Evolutionary conservation across 768 basidiomycete genomes (phyloP), one percentile per base, ranked within the genome.

Genomic region (Tylopilus balloui): DNA sequence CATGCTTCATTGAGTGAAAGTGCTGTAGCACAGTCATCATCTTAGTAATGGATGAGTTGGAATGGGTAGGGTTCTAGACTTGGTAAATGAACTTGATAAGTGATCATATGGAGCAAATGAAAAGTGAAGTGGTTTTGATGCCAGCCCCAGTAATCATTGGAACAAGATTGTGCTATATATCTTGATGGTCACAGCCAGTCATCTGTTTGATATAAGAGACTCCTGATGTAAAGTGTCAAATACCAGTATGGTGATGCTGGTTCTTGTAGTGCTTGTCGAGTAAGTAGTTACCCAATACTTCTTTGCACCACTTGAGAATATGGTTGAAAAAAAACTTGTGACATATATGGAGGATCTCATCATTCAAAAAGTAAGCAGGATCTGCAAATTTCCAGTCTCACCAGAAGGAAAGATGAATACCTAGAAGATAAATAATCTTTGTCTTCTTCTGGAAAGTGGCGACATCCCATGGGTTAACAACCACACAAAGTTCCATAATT

Each of bases 391-490:
- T 28, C 34, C 49, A 54, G 15, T 54, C 10, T 3, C 34, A 1
- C 45, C 45, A 54, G 25, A 44, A 54, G 2, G 36, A 49, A 0
- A 15, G 4, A 6, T 50, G 42, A 12, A 54, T 23, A 2, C 49
- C 37, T n/a, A 44, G 31, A 1, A 54, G 25, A 1, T 36, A 28
- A 0, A 21, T 0, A 0, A 1, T 8, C 13, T 53, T 45, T 0
- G 25, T 29, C 1, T 11, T 13, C 17, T 48, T 24, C 15, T 60
- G 51, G 53, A 68, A 73, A 0, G 32, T 39, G 6, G 50, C 34
- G 11, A 73, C 14, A 17, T 68, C 50, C 61, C 57, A 61, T n/a
- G 65, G 63, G 45, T 67, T 2, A 4, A 9, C 7, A 0, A 0
- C 13, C 2, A 2, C 4, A 6, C 44, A 45, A 0, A 45, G 3